A percentile compares a stretch with the other conserved stretches of the same genome.
Evolutionary conservation across 192 early-diverging fungal genomes (phyloP).

Genomic region (Fimicolochytrium jonesii): DNA sequence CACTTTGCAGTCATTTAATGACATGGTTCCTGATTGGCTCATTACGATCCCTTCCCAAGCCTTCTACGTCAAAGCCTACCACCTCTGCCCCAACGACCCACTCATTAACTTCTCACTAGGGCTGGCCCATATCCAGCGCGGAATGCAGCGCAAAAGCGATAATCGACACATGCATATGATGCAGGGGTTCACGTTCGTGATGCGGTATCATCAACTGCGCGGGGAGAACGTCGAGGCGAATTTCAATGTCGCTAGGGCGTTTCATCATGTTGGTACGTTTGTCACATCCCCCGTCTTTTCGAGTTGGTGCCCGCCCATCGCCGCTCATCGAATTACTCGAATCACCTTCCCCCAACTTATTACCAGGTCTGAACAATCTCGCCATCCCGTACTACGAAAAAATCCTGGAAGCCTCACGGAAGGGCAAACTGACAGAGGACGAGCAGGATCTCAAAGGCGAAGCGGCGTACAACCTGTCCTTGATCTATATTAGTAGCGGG

Average conservation of each 20-base stretch:
- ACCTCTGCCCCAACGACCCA: slow-evolving; percentile 58
- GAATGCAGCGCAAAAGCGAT: slow-evolving; percentile 64
- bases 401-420: slow-evolving; percentile 45
- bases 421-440: background rate
- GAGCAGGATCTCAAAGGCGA: slow-evolving; percentile 62
- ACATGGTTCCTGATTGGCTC: background rate
- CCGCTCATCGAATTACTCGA: too few relatives aligned
- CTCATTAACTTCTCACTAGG: slow-evolving; percentile 62
- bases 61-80: slow-evolving; percentile 55
- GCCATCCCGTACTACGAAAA: slow-evolving; percentile 84
- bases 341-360: background rate
- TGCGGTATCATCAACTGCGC: slow-evolving; percentile 53
- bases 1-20: background rate
- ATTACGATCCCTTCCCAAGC: slow-evolving; percentile 6
- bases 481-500: slow-evolving; percentile 75
- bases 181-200: slow-evolving; percentile 61
- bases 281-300: too few relatives aligned
- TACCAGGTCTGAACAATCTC: slow-evolving; percentile 63
- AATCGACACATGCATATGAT: slow-evolving; percentile 66
- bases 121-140: slow-evolving; percentile 57
- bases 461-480: slow-evolving; percentile 86
- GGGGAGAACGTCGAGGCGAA: slow-evolving; percentile 55
- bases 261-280: slow-evolving; percentile 71
- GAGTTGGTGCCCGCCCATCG: background rate
- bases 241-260: slow-evolving; percentile 87